Evolutionary conservation across 495 filamentous ascomycete species (phyloP).

Genomic region (Tuber magnatum): DNA sequence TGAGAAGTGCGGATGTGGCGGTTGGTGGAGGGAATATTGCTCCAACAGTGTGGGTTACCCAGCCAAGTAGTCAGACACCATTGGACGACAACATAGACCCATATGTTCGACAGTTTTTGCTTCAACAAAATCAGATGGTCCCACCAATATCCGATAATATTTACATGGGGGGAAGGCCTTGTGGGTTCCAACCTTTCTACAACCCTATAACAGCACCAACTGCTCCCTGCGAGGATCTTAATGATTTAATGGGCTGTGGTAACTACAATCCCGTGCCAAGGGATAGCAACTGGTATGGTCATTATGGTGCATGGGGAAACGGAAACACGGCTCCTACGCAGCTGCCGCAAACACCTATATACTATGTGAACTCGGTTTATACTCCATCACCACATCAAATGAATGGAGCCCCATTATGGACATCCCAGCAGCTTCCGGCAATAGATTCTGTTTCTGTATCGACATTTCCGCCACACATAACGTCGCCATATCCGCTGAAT

Average conservation of each 20-base stretch:
- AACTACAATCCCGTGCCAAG: conserved; percentile 35
- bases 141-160: conserved; percentile 29
- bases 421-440: conserved; percentile 31
- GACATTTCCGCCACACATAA: conserved; percentile 30
- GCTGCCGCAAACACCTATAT: conserved; percentile 32
- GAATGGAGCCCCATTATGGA: conserved; percentile 27
- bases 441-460: conserved; percentile 30
- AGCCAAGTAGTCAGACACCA: conserved; percentile 50
- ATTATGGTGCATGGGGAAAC: conserved; percentile 34
- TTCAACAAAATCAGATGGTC: conserved; percentile 36
- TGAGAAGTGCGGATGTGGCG: conserved; percentile 31
- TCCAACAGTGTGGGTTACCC: conserved; percentile 30
- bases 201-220: conserved; percentile 38
- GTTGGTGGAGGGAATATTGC: conserved; percentile 25
- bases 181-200: conserved; percentile 37
- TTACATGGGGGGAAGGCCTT: conserved; percentile 24
- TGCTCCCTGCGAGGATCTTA: conserved; percentile 38
- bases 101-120: conserved; percentile 55
- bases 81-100: conserved; percentile 68
- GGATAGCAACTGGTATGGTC: conserved; percentile 37
- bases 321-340: conserved; percentile 28
- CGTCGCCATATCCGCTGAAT: conserved; percentile 28
- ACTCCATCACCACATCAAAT: conserved; percentile 25
- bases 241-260: conserved; percentile 29
- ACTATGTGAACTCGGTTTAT: conserved; percentile 31